A percentile compares a stretch with the other conserved stretches of the same genome.
These are phyloP conservation scores for Xylariaceae sp. DNA, from an alignment of 2,329 filamentous ascomycete species.

Conservation along the genomic window DNA sequence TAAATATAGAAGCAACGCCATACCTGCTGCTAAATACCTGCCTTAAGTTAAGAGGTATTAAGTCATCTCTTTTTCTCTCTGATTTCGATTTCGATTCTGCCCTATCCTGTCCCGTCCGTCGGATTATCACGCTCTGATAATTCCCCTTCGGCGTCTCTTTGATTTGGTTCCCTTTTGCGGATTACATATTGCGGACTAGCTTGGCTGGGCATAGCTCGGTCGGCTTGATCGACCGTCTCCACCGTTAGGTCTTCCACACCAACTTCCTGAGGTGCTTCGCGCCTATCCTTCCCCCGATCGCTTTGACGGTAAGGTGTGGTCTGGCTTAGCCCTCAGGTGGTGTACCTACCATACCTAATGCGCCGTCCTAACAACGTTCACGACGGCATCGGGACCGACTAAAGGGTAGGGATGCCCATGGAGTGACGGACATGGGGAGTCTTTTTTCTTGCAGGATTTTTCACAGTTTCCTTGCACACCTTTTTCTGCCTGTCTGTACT, in stretches of 20 bases:
- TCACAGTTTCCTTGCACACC: not conserved
- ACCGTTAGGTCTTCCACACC: not conserved
- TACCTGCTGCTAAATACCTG: no score
- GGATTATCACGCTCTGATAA: not conserved
- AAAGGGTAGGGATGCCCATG: not conserved
- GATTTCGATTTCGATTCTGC: no score
- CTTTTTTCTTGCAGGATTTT: not conserved
- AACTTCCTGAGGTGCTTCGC: not conserved
- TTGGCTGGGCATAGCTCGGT: not conserved
- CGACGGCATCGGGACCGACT: not conserved
- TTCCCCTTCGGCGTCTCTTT: not conserved
- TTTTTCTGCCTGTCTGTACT: not conserved
- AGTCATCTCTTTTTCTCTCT: no score
- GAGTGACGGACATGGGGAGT: not conserved
- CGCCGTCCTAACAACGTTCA: not conserved
- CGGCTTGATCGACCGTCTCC: not conserved
- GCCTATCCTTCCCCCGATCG: not conserved
- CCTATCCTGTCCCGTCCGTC: no score
- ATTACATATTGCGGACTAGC: not conserved
- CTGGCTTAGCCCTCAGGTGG: not conserved
- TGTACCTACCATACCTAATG: not conserved
- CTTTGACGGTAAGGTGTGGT: not conserved
- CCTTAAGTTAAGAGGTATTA: no score
- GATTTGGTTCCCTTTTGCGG: not conserved
- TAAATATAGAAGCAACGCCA: no score